Conservation (phyloP, 176 grass and related monocot genomes). For the Rhynchospora breviuscula region DNA sequence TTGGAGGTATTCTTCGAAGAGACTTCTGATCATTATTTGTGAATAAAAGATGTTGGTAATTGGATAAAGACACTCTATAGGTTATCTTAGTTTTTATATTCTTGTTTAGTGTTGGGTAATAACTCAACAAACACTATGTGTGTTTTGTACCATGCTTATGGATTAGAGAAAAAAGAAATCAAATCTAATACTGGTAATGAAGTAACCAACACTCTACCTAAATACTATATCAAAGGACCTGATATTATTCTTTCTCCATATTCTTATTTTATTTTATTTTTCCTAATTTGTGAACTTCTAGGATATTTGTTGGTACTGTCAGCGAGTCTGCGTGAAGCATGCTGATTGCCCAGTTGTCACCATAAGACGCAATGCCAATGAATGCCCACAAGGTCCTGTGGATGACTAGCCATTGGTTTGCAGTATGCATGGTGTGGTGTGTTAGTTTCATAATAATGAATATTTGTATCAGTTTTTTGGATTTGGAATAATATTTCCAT, state of each 20-base stretch:
- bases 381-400: slow-evolving; percentile 75
- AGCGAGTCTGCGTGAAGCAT: slow-evolving; percentile 94
- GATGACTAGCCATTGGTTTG: slow-evolving; percentile 43
- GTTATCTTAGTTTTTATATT: neutral
- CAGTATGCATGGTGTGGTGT: slow-evolving; percentile 1
- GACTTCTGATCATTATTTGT: neutral
- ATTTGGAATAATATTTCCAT: neutral
- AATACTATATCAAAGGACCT: no score
- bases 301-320: slow-evolving; percentile 90
- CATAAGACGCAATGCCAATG: slow-evolving; percentile 77
- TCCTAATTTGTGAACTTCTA: slow-evolving; percentile 15
- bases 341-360: slow-evolving; percentile 82
- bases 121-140: neutral
- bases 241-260: neutral
- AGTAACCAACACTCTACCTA: neutral
- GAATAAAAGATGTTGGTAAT: neutral
- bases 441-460: neutral
- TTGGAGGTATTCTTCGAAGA: neutral
- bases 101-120: neutral
- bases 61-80: neutral
- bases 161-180: neutral
- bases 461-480: neutral
- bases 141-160: neutral
- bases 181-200: neutral
- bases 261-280: neutral